These are phyloP conservation scores for Pseudogymnoascus sp. DNA, from an alignment of 2,329 filamentous ascomycete genomes.

Conservation along the genomic window DNA sequence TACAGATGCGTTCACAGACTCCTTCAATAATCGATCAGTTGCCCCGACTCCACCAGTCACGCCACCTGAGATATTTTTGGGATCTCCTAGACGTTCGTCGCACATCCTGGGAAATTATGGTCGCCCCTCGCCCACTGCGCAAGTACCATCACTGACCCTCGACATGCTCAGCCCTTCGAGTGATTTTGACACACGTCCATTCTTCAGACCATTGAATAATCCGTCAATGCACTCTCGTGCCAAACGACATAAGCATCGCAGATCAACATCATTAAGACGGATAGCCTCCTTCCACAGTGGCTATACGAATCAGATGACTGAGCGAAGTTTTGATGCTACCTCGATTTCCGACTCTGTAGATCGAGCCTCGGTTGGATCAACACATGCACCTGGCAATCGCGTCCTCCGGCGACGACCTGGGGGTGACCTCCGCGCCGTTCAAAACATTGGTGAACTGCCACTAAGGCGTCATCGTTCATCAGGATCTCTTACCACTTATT, in stretches of 20 bases:
- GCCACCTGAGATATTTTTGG: conserved; percentile 41
- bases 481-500: conserved; percentile 53
- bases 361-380: conserved; percentile 34
- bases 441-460: conserved; percentile 53
- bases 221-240: conserved; percentile 18
- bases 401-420: conserved; percentile 67
- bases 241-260: conserved; percentile 38
- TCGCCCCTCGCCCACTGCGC: conserved; percentile 32
- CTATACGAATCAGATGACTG: conserved; percentile 42
- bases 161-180: conserved; percentile 19
- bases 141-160: conserved; percentile 23
- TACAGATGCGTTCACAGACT: conserved; percentile 47
- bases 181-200: conserved; percentile 17
- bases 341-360: conserved; percentile 49
- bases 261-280: conserved; percentile 47
- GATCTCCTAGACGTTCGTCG: conserved; percentile 49
- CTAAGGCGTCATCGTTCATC: conserved; percentile 51
- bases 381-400: conserved; percentile 45
- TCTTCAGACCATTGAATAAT: conserved; percentile 17
- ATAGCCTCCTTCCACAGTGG: conserved; percentile 57
- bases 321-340: conserved; percentile 56
- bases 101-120: conserved; percentile 42
- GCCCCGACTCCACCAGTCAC: conserved; percentile 57
- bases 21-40: conserved; percentile 41
- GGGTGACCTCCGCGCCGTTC: conserved; percentile 64